Evolutionary conservation across 169 alveolate genomes (phyloP).

Genomic region (Perkinsus marinus): DNA sequence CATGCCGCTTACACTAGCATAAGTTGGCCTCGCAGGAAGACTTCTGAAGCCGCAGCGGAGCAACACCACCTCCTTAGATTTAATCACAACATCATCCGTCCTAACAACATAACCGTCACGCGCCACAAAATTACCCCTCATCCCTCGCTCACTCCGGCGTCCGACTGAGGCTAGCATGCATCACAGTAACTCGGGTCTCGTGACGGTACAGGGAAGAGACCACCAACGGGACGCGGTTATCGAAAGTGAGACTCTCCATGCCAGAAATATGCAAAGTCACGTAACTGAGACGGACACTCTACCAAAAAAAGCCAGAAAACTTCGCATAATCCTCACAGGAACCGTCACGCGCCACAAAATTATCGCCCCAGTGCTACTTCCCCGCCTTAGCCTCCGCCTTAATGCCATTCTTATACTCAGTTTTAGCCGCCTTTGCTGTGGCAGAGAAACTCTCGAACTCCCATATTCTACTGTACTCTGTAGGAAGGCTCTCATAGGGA

Average conservation of each 20-base stretch:
- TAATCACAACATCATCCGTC: slow-evolving; percentile 11
- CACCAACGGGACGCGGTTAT: slow-evolving; percentile 10
- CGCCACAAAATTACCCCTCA: not conserved
- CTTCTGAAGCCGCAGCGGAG: slow-evolving; percentile 37
- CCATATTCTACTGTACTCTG: slow-evolving; percentile 31
- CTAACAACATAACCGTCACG: not conserved
- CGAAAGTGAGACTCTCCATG: not conserved
- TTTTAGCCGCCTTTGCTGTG: not conserved
- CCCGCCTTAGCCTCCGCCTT: not conserved
- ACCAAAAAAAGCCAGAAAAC: not conserved
- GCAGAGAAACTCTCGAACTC: slow-evolving; percentile 28
- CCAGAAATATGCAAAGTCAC: not conserved
- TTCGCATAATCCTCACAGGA: not conserved
- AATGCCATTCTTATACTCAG: not conserved
- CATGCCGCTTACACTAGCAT: not conserved
- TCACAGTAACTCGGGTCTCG: slow-evolving; percentile 30
- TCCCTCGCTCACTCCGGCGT: not conserved
- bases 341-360: not conserved
- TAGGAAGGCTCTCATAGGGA: slow-evolving; percentile 36
- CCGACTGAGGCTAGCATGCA: slow-evolving; percentile 10
- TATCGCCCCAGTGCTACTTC: not conserved
- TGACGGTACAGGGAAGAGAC: slow-evolving; percentile 27
- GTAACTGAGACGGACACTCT: not conserved
- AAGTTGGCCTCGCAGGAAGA: not conserved
- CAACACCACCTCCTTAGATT: slow-evolving; percentile 21